Conservation (phyloP, 1,284 basidiomycete species). For the Phellopilus nigrolimitatus region DNA sequence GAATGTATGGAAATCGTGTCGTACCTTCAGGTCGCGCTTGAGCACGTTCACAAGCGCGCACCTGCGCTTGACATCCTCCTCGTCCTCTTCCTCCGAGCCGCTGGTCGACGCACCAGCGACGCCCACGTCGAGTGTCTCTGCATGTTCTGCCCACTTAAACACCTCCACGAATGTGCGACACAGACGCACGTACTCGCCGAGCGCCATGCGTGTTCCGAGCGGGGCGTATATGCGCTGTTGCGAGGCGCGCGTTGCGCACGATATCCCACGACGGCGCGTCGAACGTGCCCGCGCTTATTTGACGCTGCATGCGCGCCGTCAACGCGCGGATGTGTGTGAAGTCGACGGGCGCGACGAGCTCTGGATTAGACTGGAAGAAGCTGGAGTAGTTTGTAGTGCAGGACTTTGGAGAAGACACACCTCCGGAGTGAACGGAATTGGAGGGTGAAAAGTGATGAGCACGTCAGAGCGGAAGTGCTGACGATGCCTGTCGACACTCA, state of each 20-base stretch:
- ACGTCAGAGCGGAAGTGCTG: constrained; percentile 85
- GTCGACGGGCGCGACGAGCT: constrained; percentile 64
- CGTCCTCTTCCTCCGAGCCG: constrained; percentile 27
- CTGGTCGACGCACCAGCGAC: constrained; percentile 22
- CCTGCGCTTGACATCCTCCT: constrained; percentile 23
- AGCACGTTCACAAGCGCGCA: constrained; percentile 38
- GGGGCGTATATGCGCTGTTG: constrained; percentile 78
- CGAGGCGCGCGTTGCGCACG: constrained; percentile 68
- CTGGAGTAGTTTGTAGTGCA: constrained; percentile 11
- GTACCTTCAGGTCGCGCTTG: constrained; percentile 60
- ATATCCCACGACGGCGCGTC: constrained; percentile 81
- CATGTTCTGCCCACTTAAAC: constrained; percentile 48
- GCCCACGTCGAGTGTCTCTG: constrained; percentile 5
- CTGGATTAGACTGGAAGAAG: constrained; percentile 52
- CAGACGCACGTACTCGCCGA: constrained; percentile 79
- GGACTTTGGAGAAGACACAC: no score
- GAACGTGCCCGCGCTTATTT: constrained; percentile 71
- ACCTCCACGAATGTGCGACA: constrained; percentile 68
- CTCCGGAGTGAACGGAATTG: constrained; percentile 62
- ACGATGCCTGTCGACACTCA: constrained; percentile 45
- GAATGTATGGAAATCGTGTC: constrained; percentile 3
- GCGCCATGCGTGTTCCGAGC: constrained; percentile 72
- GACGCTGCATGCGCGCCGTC: constrained; percentile 58
- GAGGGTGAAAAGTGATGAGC: constrained; percentile 75
- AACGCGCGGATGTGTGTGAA: constrained; percentile 54